These are phyloP conservation scores for Talaromyces sp. DNA, from an alignment of 2,329 filamentous ascomycete species.

Conservation along the genomic window DNA sequence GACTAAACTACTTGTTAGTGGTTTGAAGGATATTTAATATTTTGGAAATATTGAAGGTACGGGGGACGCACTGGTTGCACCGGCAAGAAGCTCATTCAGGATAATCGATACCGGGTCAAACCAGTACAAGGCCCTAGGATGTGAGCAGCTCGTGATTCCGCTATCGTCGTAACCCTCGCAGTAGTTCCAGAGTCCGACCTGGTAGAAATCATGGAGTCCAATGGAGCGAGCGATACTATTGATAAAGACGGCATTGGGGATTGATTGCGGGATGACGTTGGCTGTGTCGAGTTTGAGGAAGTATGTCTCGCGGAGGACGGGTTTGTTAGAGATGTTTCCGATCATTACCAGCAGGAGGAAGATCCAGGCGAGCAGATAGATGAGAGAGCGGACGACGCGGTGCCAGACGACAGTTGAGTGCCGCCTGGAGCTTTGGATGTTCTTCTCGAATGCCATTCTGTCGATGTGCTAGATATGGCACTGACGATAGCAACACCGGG, in stretches of 20 bases:
- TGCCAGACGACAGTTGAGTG: constrained; percentile 50
- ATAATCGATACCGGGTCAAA: constrained; percentile 87
- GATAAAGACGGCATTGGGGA: constrained; percentile 70
- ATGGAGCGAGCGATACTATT: constrained; percentile 84
- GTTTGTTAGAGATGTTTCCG: constrained; percentile 64
- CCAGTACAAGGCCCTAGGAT: constrained; percentile 71
- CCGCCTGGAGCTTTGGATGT: constrained; percentile 9
- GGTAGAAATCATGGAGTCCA: constrained; percentile 91
- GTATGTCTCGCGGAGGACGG: constrained; percentile 67
- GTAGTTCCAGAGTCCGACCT: constrained; percentile 86
- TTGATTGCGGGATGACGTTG: constrained; percentile 70
- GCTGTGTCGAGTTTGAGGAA: constrained; percentile 82
- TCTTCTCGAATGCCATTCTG: constrained; percentile 10
- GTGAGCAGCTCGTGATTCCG: constrained; percentile 69
- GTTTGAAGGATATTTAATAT: no score
- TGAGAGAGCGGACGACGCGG: constrained; percentile 62
- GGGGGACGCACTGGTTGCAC: constrained; percentile 63
- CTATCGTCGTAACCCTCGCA: constrained; percentile 78
- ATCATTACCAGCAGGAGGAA: constrained; percentile 80
- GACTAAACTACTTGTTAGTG: constrained; percentile 40
- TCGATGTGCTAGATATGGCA: background rate
- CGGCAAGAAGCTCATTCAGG: constrained; percentile 72
- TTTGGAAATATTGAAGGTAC: no score
- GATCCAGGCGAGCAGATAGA: constrained; percentile 70
- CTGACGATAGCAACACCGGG: background rate